These are phyloP conservation scores for Hypholoma sublateritium DNA, from an alignment of 768 basidiomycete genomes.

Conservation along the genomic window DNA sequence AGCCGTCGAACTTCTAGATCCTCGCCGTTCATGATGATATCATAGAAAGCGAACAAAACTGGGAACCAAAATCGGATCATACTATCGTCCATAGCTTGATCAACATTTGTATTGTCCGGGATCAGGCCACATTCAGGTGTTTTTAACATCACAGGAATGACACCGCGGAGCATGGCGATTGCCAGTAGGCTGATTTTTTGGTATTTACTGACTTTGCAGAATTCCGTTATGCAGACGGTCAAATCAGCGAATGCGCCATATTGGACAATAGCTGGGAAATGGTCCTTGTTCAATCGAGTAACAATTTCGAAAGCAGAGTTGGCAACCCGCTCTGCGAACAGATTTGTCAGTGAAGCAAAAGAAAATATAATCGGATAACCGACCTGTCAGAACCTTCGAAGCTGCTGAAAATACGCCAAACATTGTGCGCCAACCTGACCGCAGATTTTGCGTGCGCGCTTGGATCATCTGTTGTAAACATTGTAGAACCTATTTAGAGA, in stretches of 20 bases:
- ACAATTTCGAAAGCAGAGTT: slow-evolving; percentile 96
- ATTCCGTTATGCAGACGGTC: slow-evolving; percentile 97
- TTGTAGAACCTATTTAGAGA: slow-evolving; percentile 73
- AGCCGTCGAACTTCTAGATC: slow-evolving; percentile 95
- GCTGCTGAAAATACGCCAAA: slow-evolving; percentile 98
- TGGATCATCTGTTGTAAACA: slow-evolving; percentile 99
- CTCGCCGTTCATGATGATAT: slow-evolving; percentile 99
- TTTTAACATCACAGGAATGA: slow-evolving; percentile 89
- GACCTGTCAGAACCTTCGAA: slow-evolving; percentile 87
- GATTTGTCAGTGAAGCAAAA: neutral
- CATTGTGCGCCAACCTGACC: slow-evolving; percentile 99
- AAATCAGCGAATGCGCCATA: slow-evolving; percentile 95
- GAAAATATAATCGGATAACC: slow-evolving; percentile 14
- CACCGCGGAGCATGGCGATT: slow-evolving; percentile 92
- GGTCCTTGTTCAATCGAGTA: slow-evolving; percentile 84
- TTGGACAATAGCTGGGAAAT: slow-evolving; percentile 88
- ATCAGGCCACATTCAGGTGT: slow-evolving; percentile 63
- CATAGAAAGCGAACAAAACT: slow-evolving; percentile 95
- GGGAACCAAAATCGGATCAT: slow-evolving; percentile 99
- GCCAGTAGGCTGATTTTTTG: slow-evolving; percentile 97
- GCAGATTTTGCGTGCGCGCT: slow-evolving; percentile 89
- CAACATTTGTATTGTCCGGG: slow-evolving; percentile 22
- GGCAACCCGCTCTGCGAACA: slow-evolving; percentile 74
- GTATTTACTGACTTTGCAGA: slow-evolving; percentile 99
- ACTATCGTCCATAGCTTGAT: slow-evolving; percentile 62